A percentile compares a stretch with the other conserved stretches of the same genome.
Conservation (phyloP, 1,284 basidiomycete genomes). For the Ceratobasidium sp. region DNA sequence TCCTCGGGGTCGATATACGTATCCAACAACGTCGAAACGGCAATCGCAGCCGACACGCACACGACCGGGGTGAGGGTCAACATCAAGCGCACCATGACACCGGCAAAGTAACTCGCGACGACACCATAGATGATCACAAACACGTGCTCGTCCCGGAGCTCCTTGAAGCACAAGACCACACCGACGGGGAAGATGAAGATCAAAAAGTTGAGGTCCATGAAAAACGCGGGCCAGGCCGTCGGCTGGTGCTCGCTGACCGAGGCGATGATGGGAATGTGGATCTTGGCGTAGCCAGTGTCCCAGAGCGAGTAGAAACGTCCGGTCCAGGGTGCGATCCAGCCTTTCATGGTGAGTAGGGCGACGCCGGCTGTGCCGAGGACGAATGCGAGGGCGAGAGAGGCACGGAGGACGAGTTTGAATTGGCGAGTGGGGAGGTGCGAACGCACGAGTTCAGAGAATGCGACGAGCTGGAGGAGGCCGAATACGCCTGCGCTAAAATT, state of each 20-base stretch:
- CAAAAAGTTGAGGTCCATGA: conserved; percentile 98
- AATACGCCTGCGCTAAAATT: conserved; percentile 74
- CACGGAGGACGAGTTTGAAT: conserved; percentile 83
- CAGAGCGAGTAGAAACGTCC: conserved; percentile 99
- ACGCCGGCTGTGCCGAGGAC: conserved; percentile 77
- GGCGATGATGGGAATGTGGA: conserved; percentile 97
- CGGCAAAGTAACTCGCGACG: conserved; percentile 97
- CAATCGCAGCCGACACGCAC: conserved; percentile 90
- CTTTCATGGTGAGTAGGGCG: conserved; percentile 85
- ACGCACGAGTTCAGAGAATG: conserved; percentile 89
- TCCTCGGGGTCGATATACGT: conserved; percentile 76
- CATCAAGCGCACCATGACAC: conserved; percentile 99
- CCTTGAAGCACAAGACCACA: conserved; percentile 90
- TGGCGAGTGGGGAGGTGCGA: conserved; percentile 91
- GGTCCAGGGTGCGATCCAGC: conserved; percentile 98
- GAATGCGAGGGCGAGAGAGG: conserved; percentile 72
- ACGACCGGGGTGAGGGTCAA: conserved; percentile 90
- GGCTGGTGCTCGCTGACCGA: conserved; percentile 99
- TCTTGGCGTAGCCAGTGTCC: conserved; percentile 99
- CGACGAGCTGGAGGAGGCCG: conserved; percentile 94
- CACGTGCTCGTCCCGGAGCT: conserved; percentile 95
- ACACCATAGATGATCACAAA: conserved; percentile 99
- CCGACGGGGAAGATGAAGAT: conserved; percentile 98
- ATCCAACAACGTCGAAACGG: conserved; percentile 87
- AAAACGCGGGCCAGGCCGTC: conserved; percentile 99